phyloP scores from a whole-genome alignment of 306 rosid genomes.

The Hylodesmum podocarpum region DNA sequence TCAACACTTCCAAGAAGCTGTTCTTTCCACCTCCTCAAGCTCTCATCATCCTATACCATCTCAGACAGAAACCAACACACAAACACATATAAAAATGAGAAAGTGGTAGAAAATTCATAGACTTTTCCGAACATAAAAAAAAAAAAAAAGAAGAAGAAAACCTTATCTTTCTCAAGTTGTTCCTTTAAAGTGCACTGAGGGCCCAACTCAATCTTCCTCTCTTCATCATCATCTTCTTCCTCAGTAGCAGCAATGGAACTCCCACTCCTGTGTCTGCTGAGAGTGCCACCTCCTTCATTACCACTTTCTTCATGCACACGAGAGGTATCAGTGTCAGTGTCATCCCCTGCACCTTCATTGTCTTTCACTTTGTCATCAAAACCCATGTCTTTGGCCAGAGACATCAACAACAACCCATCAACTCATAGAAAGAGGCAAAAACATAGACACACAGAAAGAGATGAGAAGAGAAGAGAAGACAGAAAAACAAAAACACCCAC shows the following conservation, averaged over 20 bases:
- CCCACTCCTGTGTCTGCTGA: constrained; percentile 55
- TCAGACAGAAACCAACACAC: background rate
- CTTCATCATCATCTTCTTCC: constrained; percentile 85
- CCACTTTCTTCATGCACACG: constrained; percentile 41
- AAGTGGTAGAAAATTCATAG: background rate
- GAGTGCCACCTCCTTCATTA: constrained; percentile 29
- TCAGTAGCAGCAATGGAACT: constrained; percentile 64
- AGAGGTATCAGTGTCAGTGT: constrained; percentile 12
- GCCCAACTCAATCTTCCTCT: constrained; percentile 78
- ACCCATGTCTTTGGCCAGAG: constrained; percentile 69
- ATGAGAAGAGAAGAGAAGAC: constrained; percentile 29
- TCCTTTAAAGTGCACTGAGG: constrained; percentile 86
- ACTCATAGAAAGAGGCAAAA: constrained; percentile 24
- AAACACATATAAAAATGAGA: constrained; percentile 20
- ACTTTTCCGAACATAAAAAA: background rate
- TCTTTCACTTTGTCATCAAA: constrained; percentile 56
- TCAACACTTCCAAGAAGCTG: constrained; percentile 98
- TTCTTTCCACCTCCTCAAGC: constrained; percentile 96
- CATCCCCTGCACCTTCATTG: constrained; percentile 28
- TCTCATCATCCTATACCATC: constrained; percentile 77
- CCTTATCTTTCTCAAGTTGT: constrained; percentile 93
- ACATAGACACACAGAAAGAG: background rate
- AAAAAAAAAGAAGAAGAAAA: constrained; percentile 15
- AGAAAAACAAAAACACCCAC: constrained; percentile 41
- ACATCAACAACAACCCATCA: constrained; percentile 56